phyloP scores from a whole-genome alignment of 768 basidiomycete genomes.

The Boletus sp. region DNA sequence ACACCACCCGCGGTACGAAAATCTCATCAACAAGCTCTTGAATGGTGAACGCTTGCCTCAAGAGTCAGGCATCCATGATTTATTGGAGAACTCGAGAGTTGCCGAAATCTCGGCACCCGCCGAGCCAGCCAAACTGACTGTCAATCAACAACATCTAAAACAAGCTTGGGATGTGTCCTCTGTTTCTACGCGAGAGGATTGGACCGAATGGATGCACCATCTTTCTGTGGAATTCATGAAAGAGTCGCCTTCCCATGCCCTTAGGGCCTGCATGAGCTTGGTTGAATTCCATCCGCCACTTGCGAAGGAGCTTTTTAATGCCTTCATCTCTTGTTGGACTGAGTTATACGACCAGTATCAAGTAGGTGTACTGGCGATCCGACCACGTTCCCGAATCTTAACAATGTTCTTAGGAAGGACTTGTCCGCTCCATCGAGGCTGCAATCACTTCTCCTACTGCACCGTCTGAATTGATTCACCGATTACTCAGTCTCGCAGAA shows the following conservation, averaged over 20 bases:
- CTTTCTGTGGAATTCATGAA: conserved; percentile 96
- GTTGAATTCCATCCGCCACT: conserved; percentile 90
- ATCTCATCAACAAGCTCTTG: conserved; percentile 80
- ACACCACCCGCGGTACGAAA: conserved; percentile 80
- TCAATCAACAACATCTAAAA: conserved; percentile 96
- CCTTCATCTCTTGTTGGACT: conserved; percentile 96
- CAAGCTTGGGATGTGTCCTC: conserved; percentile 91
- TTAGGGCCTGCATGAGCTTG: conserved; percentile 91
- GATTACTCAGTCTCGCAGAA: conserved; percentile 89
- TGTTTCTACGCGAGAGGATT: conserved; percentile 77
- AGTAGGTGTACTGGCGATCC: conserved; percentile 39
- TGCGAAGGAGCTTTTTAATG: conserved; percentile 94
- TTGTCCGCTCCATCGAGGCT: conserved; percentile 83
- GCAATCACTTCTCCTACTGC: conserved; percentile 77
- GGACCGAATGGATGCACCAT: conserved; percentile 93
- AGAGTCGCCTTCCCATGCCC: conserved; percentile 96
- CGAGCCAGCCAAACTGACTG: conserved; percentile 83
- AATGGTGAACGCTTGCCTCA: conserved; percentile 91
- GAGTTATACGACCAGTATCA: conserved; percentile 97
- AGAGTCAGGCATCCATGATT: conserved; percentile 70
- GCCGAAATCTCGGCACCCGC: conserved; percentile 79
- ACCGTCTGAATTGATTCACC: conserved; percentile 86
- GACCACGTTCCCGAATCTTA: neutral
- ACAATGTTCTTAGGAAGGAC: conserved; percentile 67
- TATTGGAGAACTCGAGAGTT: conserved; percentile 60